A percentile compares a stretch with the other conserved stretches of the same genome.
phyloP scores from a whole-genome alignment of 257 asterid genomes.

The Apocynum venetum region DNA sequence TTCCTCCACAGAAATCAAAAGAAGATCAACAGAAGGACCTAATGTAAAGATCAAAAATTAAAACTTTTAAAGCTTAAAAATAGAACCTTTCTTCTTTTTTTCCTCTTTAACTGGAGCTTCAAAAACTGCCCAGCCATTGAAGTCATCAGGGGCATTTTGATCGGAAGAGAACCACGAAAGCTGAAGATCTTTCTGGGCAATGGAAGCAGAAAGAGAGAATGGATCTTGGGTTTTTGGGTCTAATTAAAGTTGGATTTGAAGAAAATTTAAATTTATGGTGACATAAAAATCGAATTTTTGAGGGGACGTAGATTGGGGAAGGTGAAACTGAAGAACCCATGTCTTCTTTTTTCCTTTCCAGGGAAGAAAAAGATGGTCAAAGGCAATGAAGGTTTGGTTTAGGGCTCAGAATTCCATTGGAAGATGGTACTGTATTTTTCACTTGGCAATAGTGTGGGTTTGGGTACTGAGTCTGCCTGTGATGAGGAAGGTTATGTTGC shows the following conservation, averaged over 20 bases:
- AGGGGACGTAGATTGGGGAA: slow-evolving; percentile 35
- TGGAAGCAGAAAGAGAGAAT: slow-evolving; percentile 42
- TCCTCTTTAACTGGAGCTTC: slow-evolving; percentile 36
- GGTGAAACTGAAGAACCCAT: slow-evolving; percentile 59
- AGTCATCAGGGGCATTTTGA: slow-evolving; percentile 35
- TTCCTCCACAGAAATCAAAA: background rate
- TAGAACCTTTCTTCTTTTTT: slow-evolving; percentile 31
- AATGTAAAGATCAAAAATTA: slow-evolving; percentile 7
- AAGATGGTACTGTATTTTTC: background rate
- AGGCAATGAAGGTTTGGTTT: background rate
- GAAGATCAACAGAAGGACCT: background rate
- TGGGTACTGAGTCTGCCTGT: background rate
- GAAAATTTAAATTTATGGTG: slow-evolving; percentile 34
- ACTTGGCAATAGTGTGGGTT: background rate
- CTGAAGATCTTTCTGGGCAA: slow-evolving; percentile 38
- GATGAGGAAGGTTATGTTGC: too few species aligned
- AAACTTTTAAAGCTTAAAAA: background rate
- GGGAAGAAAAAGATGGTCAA: background rate
- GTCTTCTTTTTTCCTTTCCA: background rate
- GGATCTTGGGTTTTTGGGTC: slow-evolving; percentile 32
- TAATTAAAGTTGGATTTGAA: slow-evolving; percentile 29
- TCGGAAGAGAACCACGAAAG: slow-evolving; percentile 51
- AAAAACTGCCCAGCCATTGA: slow-evolving; percentile 76
- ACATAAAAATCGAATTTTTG: slow-evolving; percentile 32
- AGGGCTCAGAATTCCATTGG: background rate